A percentile compares a stretch with the other conserved stretches of the same genome.
These are phyloP conservation scores for Wallacemonas collosoma DNA, from an alignment of 208 protist species.

Conservation along the genomic window DNA sequence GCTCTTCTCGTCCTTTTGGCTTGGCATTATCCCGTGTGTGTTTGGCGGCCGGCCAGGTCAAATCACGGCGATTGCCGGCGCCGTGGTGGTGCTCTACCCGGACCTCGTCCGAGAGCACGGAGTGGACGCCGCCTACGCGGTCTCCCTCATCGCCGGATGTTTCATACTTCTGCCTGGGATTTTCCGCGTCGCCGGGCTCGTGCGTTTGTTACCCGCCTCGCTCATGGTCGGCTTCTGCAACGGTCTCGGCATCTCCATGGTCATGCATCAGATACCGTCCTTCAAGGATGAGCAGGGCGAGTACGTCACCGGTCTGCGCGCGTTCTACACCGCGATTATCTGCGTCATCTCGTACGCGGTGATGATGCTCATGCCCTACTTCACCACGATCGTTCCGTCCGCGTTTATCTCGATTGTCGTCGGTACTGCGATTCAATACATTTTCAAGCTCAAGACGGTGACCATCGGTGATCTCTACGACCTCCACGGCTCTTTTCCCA, in stretches of 20 bases:
- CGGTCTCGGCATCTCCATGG: slow-evolving; percentile 51
- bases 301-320: slow-evolving; percentile 36
- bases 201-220: slow-evolving; percentile 48
- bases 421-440: slow-evolving; percentile 61
- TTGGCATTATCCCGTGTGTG: slow-evolving; percentile 47
- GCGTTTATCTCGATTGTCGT: slow-evolving; percentile 50
- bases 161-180: slow-evolving; percentile 47
- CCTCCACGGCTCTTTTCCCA: slow-evolving; percentile 42
- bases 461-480: slow-evolving; percentile 58
- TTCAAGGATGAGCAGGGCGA: slow-evolving; percentile 47
- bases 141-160: slow-evolving; percentile 46
- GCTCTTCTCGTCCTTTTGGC: slow-evolving; percentile 59
- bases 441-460: slow-evolving; percentile 50
- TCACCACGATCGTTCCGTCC: slow-evolving; percentile 48
- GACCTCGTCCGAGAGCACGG: slow-evolving; percentile 50
- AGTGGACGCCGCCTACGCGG: slow-evolving; percentile 41
- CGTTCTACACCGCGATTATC: slow-evolving; percentile 49
- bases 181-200: slow-evolving; percentile 45
- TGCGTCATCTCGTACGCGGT: slow-evolving; percentile 52
- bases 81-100: slow-evolving; percentile 58
- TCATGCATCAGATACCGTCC: slow-evolving; percentile 43
- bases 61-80: slow-evolving; percentile 57
- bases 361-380: slow-evolving; percentile 66
- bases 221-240: slow-evolving; percentile 68
- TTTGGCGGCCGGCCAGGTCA: slow-evolving; percentile 56